Conservation (phyloP, 169 alveolate genomes). For the Plasmodium sp. region DNA sequence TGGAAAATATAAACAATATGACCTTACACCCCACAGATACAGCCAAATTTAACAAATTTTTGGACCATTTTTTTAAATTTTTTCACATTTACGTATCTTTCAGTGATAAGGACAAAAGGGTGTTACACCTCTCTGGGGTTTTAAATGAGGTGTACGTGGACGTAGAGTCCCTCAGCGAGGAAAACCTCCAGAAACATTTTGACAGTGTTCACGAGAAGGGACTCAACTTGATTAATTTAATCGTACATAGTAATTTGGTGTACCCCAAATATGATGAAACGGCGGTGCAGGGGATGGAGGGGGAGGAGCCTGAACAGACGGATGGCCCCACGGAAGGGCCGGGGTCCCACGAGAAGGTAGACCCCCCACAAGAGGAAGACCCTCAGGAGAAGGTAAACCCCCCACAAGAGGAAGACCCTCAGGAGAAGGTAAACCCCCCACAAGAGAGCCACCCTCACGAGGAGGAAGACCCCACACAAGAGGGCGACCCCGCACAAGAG, state of each 20-base stretch:
- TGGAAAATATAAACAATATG: conserved; percentile 8
- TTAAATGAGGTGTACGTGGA: conserved; percentile 31
- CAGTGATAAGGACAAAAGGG: conserved; percentile 24
- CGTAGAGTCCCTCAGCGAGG: background rate
- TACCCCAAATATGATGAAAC: conserved; percentile 4
- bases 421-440: too few species aligned
- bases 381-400: too few species aligned
- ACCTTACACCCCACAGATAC: conserved; percentile 5
- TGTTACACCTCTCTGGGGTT: conserved; percentile 44
- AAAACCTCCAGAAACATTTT: conserved; percentile 12
- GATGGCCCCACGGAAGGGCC: background rate
- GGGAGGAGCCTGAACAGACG: background rate
- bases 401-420: too few species aligned
- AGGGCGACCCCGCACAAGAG: too few species aligned
- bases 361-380: too few species aligned
- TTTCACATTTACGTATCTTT: conserved; percentile 2
- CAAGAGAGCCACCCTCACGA: too few species aligned
- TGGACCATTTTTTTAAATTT: conserved; percentile 9
- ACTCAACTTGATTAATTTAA: conserved; percentile 39
- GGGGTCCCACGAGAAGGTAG: too few species aligned
- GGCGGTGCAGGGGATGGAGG: background rate
- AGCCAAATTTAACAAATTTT: conserved; percentile 36
- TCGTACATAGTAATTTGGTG: conserved; percentile 22
- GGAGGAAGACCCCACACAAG: too few species aligned
- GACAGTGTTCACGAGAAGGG: background rate